Percentiles rank a stretch among this genome's conserved stretches.
Evolutionary conservation across 108 stramenopile species (phyloP).

Genomic region (Pseudonitzschia multiseries): DNA sequence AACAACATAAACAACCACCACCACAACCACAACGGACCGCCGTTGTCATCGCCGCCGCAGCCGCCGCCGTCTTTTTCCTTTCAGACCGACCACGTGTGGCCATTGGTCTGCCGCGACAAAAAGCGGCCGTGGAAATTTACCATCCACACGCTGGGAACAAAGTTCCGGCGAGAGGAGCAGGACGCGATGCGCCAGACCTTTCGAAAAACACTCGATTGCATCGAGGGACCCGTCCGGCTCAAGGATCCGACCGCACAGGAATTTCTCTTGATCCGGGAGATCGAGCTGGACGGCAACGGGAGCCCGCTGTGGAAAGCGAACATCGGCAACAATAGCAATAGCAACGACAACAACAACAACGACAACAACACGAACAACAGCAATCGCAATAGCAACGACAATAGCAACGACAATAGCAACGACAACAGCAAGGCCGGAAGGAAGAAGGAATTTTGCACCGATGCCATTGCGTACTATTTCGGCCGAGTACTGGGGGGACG

Average conservation of each 20-base stretch:
- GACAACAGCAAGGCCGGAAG: not conserved
- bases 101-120: conserved; percentile 11
- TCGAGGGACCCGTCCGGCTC: conserved; percentile 74
- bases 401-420: not conserved
- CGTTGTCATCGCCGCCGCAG: no score
- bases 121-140: conserved; percentile 70
- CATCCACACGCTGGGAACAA: conserved; percentile 77
- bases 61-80: no score
- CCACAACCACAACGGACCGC: not conserved
- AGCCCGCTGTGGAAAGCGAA: conserved; percentile 56
- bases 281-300: conserved; percentile 62
- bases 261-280: conserved; percentile 69
- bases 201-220: conserved; percentile 32
- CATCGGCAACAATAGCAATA: not conserved
- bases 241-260: conserved; percentile 66
- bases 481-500: conserved; percentile 66
- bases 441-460: conserved; percentile 51
- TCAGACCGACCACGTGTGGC: not conserved
- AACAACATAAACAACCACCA: not conserved
- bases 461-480: conserved; percentile 79
- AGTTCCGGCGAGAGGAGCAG: conserved; percentile 72
- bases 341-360: not conserved
- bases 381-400: not conserved
- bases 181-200: conserved; percentile 63
- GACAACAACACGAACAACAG: not conserved